phyloP scores from a whole-genome alignment of 768 basidiomycete species.

The Xanthoconium stramineum region DNA sequence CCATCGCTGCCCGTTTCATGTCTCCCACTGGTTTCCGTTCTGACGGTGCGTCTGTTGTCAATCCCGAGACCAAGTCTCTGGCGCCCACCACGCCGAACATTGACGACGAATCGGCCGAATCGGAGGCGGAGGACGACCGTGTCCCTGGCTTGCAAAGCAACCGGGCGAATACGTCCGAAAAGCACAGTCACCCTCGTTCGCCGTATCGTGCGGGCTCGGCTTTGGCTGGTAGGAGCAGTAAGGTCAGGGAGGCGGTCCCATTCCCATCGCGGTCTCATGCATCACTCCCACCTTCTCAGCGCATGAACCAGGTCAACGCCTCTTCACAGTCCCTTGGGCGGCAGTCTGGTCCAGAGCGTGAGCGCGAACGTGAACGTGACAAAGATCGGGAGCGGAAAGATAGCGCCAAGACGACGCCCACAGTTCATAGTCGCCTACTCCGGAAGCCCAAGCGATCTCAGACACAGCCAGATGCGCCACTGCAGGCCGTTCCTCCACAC shows the following conservation, averaged over 20 bases:
- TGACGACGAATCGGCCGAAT: slow-evolving; percentile 71
- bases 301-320: slow-evolving; percentile 43
- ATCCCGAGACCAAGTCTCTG: slow-evolving; percentile 49
- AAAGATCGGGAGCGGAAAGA: slow-evolving; percentile 50
- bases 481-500: slow-evolving; percentile 62
- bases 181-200: slow-evolving; percentile 71
- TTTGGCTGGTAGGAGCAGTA: slow-evolving; percentile 39
- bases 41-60: slow-evolving; percentile 41
- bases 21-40: slow-evolving; percentile 52
- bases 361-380: slow-evolving; percentile 34
- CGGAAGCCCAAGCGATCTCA: slow-evolving; percentile 69
- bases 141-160: slow-evolving; percentile 30
- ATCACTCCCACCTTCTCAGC: slow-evolving; percentile 67
- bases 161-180: slow-evolving; percentile 34
- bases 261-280: slow-evolving; percentile 81
- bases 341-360: slow-evolving; percentile 54
- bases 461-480: slow-evolving; percentile 44
- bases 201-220: slow-evolving; percentile 59
- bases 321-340: slow-evolving; percentile 78
- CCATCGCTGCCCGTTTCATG: slow-evolving; percentile 92
- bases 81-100: slow-evolving; percentile 53
- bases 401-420: slow-evolving; percentile 35
- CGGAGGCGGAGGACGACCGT: slow-evolving; percentile 63
- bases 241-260: slow-evolving; percentile 52
- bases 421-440: slow-evolving; percentile 46